These are phyloP conservation scores for Fonsecaea pugnacius DNA, from an alignment of 2,329 filamentous ascomycete species.

Conservation along the genomic window DNA sequence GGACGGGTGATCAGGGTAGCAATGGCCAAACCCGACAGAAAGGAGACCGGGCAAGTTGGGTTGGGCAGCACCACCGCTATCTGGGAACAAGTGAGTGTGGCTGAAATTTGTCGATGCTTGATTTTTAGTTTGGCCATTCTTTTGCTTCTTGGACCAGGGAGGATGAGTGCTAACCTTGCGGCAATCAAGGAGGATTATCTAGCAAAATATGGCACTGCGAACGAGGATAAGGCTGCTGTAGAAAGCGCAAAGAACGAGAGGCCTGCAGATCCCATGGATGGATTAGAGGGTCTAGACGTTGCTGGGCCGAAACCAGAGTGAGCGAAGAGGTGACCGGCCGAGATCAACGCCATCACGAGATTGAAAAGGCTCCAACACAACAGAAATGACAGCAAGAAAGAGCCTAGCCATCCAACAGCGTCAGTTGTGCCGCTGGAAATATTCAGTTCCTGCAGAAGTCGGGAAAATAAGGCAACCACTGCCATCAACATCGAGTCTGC, in stretches of 20 bases:
- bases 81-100: constrained; percentile 83
- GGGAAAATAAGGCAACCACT: neutral
- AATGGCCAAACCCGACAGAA: constrained; percentile 80
- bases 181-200: constrained; percentile 83
- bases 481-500: neutral
- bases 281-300: constrained; percentile 87
- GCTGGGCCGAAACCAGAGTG: constrained; percentile 83
- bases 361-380: neutral
- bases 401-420: neutral
- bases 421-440: neutral
- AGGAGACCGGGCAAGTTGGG: constrained; percentile 72
- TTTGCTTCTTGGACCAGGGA: neutral
- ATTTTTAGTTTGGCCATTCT: neutral
- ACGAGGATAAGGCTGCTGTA: constrained; percentile 69
- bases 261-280: constrained; percentile 90
- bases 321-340: neutral
- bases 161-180: neutral
- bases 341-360: neutral
- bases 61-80: constrained; percentile 90
- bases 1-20: constrained; percentile 91
- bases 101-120: constrained; percentile 30
- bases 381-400: neutral
- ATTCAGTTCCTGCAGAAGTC: neutral
- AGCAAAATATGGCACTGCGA: constrained; percentile 81
- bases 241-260: constrained; percentile 57